Evolutionary conservation across 2,329 filamentous ascomycete genomes (phyloP).

Genomic region (Diplodia seriata): DNA sequence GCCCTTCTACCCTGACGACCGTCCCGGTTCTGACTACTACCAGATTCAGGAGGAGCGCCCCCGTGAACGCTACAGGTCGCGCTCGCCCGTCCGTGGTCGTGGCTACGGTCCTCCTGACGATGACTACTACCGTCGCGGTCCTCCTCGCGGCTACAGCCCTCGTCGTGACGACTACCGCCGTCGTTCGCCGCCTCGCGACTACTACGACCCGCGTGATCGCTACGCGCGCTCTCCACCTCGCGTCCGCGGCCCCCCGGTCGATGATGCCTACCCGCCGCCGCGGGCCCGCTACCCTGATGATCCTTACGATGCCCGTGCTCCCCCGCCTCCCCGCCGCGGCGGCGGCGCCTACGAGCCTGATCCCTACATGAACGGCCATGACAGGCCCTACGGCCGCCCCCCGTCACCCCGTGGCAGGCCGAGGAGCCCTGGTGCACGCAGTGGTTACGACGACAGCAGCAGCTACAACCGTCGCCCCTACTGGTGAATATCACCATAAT

Average conservation of each 20-base stretch:
- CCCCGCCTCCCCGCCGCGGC: constrained; percentile 58
- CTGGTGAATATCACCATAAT: constrained; percentile 44
- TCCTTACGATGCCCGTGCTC: constrained; percentile 67
- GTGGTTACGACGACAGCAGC: constrained; percentile 60
- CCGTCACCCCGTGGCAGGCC: constrained; percentile 49
- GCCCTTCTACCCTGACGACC: constrained; percentile 42
- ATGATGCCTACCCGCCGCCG: constrained; percentile 75
- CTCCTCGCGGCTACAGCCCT: constrained; percentile 83
- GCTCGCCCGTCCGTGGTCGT: constrained; percentile 69
- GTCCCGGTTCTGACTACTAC: constrained; percentile 42
- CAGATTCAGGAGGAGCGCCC: constrained; percentile 67
- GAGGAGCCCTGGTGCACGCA: constrained; percentile 67
- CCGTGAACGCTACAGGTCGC: constrained; percentile 78
- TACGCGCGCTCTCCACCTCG: constrained; percentile 77
- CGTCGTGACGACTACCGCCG: constrained; percentile 87
- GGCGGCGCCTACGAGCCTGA: constrained; percentile 59
- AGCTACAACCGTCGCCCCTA: constrained; percentile 61
- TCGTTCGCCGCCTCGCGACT: constrained; percentile 77
- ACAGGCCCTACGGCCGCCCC: constrained; percentile 60
- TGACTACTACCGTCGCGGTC: constrained; percentile 78
- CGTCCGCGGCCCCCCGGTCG: constrained; percentile 71
- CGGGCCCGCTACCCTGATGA: constrained; percentile 74
- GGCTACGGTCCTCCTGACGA: constrained; percentile 69
- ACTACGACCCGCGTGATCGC: constrained; percentile 80
- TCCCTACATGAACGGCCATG: constrained; percentile 65